Evolutionary conservation across 2,329 filamentous ascomycete species (phyloP).

Genomic region (Xylaria sp.): DNA sequence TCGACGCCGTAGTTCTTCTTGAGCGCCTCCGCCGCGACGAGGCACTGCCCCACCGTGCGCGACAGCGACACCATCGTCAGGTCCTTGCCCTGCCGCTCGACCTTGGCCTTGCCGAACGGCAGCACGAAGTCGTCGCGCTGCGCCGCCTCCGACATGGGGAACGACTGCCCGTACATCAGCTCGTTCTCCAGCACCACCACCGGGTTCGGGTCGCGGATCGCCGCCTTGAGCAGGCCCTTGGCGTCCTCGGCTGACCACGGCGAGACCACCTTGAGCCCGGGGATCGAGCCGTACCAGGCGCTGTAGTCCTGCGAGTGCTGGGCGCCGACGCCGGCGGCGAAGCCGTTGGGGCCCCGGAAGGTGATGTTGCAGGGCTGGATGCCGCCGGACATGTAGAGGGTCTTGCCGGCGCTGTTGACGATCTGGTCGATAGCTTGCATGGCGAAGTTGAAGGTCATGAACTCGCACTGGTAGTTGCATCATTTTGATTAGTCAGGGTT

Average conservation of each 20-base stretch:
- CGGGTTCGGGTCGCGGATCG: conserved; percentile 97
- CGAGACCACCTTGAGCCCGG: conserved; percentile 93
- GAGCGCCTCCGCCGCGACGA: conserved; percentile 84
- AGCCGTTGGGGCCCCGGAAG: conserved; percentile 98
- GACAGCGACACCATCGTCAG: conserved; percentile 94
- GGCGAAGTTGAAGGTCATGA: conserved; percentile 99
- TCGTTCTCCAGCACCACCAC: conserved; percentile 91
- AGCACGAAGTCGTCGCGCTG: conserved; percentile 97
- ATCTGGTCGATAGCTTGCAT: conserved; percentile 99
- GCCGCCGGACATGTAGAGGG: conserved; percentile 99
- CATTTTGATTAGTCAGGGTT: conserved; percentile 8
- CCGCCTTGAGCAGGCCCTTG: conserved; percentile 96
- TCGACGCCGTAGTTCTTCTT: conserved; percentile 98
- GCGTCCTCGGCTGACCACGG: conserved; percentile 98
- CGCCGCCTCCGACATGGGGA: conserved; percentile 96
- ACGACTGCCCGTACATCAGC: conserved; percentile 87
- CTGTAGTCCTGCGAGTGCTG: conserved; percentile 99
- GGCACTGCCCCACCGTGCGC: conserved; percentile 90
- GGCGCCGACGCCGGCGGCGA: conserved; percentile 90
- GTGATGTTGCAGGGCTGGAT: conserved; percentile 99
- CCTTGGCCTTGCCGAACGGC: conserved; percentile 98
- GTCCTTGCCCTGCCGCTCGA: conserved; percentile 94
- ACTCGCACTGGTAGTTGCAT: conserved; percentile 72
- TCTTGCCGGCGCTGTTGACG: conserved; percentile 98
- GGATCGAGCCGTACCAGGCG: conserved; percentile 98